Evolutionary conservation across 2,329 filamentous ascomycete genomes (phyloP).

Genomic region (Colletotrichum magnum): DNA sequence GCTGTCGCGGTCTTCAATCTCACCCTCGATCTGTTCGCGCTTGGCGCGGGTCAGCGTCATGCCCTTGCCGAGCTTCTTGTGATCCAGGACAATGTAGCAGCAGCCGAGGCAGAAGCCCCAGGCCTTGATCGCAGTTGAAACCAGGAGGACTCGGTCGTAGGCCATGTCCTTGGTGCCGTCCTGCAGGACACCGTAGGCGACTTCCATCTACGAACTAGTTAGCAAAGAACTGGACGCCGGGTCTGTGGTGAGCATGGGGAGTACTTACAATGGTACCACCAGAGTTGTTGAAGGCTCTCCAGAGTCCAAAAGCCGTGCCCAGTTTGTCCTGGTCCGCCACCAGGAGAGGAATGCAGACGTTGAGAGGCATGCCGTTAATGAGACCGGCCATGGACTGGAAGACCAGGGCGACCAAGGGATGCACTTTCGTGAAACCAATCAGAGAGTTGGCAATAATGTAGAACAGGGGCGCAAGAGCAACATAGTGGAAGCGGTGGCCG

Average conservation of each 20-base stretch:
- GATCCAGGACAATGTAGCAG: constrained; percentile 42
- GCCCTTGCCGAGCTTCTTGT: constrained; percentile 41
- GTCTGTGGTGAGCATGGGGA: background rate
- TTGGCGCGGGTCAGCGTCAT: constrained; percentile 41
- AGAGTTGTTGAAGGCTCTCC: constrained; percentile 44
- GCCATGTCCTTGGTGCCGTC: constrained; percentile 41
- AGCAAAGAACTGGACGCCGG: background rate
- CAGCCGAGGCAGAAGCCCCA: constrained; percentile 40
- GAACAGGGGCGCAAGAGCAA: constrained; percentile 41
- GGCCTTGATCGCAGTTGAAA: constrained; percentile 41
- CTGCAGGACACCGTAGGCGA: constrained; percentile 42
- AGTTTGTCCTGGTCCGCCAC: constrained; percentile 43
- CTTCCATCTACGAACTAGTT: constrained; percentile 40
- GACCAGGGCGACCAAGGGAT: constrained; percentile 41
- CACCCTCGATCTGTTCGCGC: constrained; percentile 38
- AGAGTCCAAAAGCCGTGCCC: constrained; percentile 44
- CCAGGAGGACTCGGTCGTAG: constrained; percentile 36
- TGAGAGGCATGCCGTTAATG: constrained; percentile 43
- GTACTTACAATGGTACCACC: constrained; percentile 42
- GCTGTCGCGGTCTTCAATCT: constrained; percentile 38
- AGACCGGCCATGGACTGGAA: constrained; percentile 41
- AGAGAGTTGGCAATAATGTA: constrained; percentile 42
- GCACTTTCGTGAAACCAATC: constrained; percentile 42
- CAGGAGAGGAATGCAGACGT: constrained; percentile 43
- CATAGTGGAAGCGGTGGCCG: constrained; percentile 42